Evolutionary conservation across 495 filamentous ascomycete species (phyloP).

Genomic region (Penicillium odoratum): DNA sequence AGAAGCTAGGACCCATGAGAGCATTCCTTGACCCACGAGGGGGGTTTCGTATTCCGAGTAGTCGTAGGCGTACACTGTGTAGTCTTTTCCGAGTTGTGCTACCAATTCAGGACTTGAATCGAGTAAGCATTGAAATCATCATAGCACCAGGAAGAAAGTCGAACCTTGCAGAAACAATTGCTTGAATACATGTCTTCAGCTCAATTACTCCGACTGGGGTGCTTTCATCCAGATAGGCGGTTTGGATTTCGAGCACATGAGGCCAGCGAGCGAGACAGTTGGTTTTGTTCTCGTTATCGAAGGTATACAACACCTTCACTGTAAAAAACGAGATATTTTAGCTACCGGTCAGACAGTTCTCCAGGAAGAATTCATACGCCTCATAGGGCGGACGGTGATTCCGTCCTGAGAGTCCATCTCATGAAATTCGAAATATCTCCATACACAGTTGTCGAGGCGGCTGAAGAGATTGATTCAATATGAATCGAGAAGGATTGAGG

Average conservation of each 20-base stretch:
- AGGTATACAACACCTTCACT: constrained; percentile 95
- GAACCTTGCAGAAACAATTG: constrained; percentile 72
- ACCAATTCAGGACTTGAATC: constrained; percentile 78
- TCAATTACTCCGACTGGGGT: constrained; percentile 85
- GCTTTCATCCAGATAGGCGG: constrained; percentile 73
- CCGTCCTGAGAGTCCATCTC: constrained; percentile 54
- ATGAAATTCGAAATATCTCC: constrained; percentile 30
- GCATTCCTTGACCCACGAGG: constrained; percentile 92
- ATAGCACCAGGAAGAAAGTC: constrained; percentile 16
- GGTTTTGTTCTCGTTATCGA: constrained; percentile 84
- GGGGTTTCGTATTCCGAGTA: constrained; percentile 93
- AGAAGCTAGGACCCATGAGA: constrained; percentile 79
- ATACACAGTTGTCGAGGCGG: constrained; percentile 19
- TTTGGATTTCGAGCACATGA: constrained; percentile 75
- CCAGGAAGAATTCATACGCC: constrained; percentile 38
- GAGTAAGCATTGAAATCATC: constrained; percentile 21
- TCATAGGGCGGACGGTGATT: constrained; percentile 56
- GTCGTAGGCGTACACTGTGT: constrained; percentile 94
- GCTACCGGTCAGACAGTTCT: neutral
- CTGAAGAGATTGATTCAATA: constrained; percentile 11
- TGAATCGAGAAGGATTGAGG: neutral
- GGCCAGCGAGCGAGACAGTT: constrained; percentile 92
- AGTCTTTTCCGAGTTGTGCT: constrained; percentile 80
- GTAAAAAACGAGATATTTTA: constrained; percentile 4
- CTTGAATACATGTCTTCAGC: constrained; percentile 85